Evolutionary conservation across 2,329 filamentous ascomycete species (phyloP).

Genomic region (Davidsoniella eucalypti): DNA sequence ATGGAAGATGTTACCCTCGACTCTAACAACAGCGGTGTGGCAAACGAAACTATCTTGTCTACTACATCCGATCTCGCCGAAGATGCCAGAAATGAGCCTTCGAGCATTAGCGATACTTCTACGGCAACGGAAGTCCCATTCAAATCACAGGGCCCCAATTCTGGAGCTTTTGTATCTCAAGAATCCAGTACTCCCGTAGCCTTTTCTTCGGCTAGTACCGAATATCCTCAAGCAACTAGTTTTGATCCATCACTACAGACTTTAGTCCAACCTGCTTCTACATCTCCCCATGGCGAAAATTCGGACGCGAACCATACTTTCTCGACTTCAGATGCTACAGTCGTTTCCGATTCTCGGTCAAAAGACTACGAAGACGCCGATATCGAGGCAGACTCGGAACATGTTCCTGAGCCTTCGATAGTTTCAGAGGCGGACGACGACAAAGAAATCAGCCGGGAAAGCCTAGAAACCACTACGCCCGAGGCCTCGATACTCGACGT

Average conservation of each 20-base stretch:
- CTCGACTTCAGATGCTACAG: neutral
- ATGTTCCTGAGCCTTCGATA: conserved; percentile 13
- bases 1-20: conserved; percentile 8
- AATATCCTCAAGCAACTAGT: too few relatives aligned
- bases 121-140: neutral
- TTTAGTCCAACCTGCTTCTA: neutral
- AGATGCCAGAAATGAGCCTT: too few relatives aligned
- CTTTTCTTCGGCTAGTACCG: too few relatives aligned
- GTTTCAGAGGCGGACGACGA: conserved; percentile 12
- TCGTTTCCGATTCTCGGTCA: neutral
- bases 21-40: neutral
- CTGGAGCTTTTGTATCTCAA: too few relatives aligned
- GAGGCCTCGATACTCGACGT: conserved; percentile 10
- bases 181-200: too few relatives aligned
- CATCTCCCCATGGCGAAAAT: too few relatives aligned
- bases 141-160: too few relatives aligned
- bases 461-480: conserved; percentile 7
- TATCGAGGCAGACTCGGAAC: conserved; percentile 5
- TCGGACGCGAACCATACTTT: neutral
- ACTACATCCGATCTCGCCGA: too few relatives aligned
- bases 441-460: conserved; percentile 8
- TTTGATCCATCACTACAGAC: neutral
- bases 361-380: neutral
- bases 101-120: neutral
- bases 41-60: neutral